Conservation (phyloP, 2,329 filamentous ascomycete species). For the Talaromyces marneffei region DNA sequence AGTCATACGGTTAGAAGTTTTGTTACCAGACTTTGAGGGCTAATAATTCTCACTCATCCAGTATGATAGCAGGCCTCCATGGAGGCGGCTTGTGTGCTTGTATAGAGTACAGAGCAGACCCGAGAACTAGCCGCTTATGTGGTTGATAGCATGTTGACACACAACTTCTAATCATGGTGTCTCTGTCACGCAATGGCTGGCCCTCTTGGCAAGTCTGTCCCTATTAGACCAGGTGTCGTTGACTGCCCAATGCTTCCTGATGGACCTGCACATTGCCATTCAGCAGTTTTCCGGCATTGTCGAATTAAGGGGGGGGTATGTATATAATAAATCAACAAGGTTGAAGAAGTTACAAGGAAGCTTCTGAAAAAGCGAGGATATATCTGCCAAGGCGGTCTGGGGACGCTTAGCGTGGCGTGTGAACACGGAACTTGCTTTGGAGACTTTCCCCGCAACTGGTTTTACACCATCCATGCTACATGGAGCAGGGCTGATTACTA, state of each 20-base stretch:
- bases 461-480: not conserved
- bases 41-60: constrained; percentile 50
- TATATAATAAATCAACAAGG: not conserved
- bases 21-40: not conserved
- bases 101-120: constrained; percentile 25
- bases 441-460: constrained; percentile 1
- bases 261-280: constrained; percentile 3
- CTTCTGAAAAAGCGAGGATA: not conserved
- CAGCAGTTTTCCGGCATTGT: not conserved
- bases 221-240: constrained; percentile 1
- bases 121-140: constrained; percentile 21
- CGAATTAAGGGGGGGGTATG: not conserved
- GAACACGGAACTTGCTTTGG: not conserved
- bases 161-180: constrained; percentile 33
- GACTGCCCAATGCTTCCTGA: not conserved
- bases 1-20: constrained; percentile 15
- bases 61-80: constrained; percentile 54
- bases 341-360: not conserved
- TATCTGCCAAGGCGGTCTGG: constrained; percentile 11
- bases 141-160: constrained; percentile 29
- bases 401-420: not conserved
- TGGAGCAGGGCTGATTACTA: not conserved
- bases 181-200: constrained; percentile 25
- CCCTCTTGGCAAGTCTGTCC: constrained; percentile 13
- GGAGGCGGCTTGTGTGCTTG: constrained; percentile 40